Base-by-base conservation (phyloP, 169 alveolate genomes). In the Babesia microti region DNA sequence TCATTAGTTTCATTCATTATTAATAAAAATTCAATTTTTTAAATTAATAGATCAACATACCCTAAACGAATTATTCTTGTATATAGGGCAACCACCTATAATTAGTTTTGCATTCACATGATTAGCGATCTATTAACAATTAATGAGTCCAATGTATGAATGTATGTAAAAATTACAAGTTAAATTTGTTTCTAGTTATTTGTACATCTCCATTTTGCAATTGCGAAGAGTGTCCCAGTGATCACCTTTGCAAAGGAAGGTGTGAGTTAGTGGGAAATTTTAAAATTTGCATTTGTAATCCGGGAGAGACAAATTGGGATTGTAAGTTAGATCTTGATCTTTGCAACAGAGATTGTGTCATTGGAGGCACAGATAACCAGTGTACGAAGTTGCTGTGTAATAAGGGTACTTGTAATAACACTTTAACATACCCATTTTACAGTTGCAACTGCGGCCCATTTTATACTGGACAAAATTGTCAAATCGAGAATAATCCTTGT, bases 401-500 rank as follows among this genome's bases (percentile, higher is more conserved):
- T 29, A 68, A 65, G 23, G 76, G 76, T 65, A 53, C 12, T 57
- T 49, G n/a, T 0, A 12, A 21, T 1, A 29, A 28, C 11, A 14
- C 49, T 7, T 9, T 7, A 37, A n/a, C 9, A 6, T 37, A 43
- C 45, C 86, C 86, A 9, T 76, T 44, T 32, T 76, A 76, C 46
- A 21, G 41, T 17, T 76, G 86, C 45, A 71, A 76, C 22, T 76
- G 86, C 50, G 86, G 86, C 6, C 75, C 75, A 22, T 76, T 76
- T 34, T 76, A 54, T 52, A 44, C 50, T 6, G 86, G 86, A 18
- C 36, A 52, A 12, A 76, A 76, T 47, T 76, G 86, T 52, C 82
- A 76, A 67, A 70, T 70, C 21, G 86, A 76, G 30, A 57, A 76
- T 39, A 76, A 76, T 14, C 86, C 86, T 2, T 76, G 86, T 28